Conservation (phyloP, 2,329 filamentous ascomycete species). For the Penicillium fuscoglaucum region DNA sequence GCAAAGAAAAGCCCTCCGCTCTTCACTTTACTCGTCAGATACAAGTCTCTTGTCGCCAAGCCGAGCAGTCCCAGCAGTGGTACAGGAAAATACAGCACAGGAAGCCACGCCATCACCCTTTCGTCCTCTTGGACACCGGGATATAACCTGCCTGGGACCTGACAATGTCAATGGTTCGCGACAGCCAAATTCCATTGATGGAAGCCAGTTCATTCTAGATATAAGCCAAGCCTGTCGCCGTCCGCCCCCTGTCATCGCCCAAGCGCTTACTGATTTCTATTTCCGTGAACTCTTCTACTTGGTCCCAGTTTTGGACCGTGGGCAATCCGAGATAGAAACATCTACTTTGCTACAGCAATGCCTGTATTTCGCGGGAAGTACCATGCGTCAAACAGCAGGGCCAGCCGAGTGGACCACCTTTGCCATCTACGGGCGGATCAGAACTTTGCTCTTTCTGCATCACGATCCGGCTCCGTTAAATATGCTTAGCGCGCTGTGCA, state of each 20-base stretch:
- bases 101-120: neutral
- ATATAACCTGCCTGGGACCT: neutral
- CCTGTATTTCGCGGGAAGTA: constrained; percentile 14
- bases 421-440: constrained; percentile 12
- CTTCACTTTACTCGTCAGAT: neutral
- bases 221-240: constrained; percentile 1
- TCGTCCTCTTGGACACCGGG: neutral
- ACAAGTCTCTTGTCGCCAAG: neutral
- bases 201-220: constrained; percentile 3
- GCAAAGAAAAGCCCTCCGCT: neutral
- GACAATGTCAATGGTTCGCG: neutral
- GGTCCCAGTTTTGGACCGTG: constrained; percentile 5
- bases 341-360: constrained; percentile 11
- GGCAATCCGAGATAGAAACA: neutral
- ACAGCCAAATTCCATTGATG: constrained; percentile 1
- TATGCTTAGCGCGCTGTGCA: constrained; percentile 7
- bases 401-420: constrained; percentile 12
- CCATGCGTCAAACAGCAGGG: constrained; percentile 9
- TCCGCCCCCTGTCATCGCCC: neutral
- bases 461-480: constrained; percentile 9
- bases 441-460: constrained; percentile 7
- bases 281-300: constrained; percentile 10
- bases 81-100: neutral
- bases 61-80: neutral
- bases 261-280: constrained; percentile 10